Conservation (phyloP, 202 grass and related monocot genomes). For the Schoenoplectus tabernaemontani region DNA sequence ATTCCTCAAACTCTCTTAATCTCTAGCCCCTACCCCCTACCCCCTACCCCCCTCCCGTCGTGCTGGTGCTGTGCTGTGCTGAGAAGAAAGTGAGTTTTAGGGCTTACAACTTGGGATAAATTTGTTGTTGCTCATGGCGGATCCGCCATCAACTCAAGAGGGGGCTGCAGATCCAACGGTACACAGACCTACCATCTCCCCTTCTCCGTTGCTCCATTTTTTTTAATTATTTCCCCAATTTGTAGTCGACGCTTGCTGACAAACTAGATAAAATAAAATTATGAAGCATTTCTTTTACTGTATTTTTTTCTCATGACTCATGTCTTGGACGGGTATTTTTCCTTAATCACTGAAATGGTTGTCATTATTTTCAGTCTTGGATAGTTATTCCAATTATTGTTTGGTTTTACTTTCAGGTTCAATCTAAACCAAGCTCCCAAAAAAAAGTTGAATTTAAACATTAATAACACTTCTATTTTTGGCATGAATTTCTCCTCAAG, state of each 20-base stretch:
- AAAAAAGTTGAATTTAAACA: too few relatives aligned
- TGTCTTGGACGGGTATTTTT: neutral
- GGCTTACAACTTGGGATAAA: neutral
- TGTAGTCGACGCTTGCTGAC: neutral
- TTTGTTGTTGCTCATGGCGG: slow-evolving; percentile 4
- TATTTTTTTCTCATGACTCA: neutral
- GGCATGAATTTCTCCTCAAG: neutral
- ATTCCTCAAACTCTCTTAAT: neutral
- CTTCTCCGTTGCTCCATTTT: neutral
- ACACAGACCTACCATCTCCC: neutral
- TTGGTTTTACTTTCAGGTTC: neutral
- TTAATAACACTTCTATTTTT: neutral
- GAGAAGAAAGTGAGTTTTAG: neutral
- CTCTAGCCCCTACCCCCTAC: too few relatives aligned
- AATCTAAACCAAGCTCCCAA: too few relatives aligned
- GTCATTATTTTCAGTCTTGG: neutral
- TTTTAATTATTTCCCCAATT: neutral
- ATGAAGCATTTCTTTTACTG: neutral
- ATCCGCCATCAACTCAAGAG: neutral
- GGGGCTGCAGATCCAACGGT: slow-evolving; percentile 6
- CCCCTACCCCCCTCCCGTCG: too few relatives aligned
- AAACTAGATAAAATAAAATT: neutral
- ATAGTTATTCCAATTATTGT: neutral
- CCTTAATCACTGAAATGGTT: neutral
- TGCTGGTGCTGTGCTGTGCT: too few relatives aligned